Evolutionary conservation across 2,329 filamentous ascomycete genomes (phyloP), one percentile per base, ranked within the genome.

Genomic region (Pyrenophora tritici-repentis): DNA sequence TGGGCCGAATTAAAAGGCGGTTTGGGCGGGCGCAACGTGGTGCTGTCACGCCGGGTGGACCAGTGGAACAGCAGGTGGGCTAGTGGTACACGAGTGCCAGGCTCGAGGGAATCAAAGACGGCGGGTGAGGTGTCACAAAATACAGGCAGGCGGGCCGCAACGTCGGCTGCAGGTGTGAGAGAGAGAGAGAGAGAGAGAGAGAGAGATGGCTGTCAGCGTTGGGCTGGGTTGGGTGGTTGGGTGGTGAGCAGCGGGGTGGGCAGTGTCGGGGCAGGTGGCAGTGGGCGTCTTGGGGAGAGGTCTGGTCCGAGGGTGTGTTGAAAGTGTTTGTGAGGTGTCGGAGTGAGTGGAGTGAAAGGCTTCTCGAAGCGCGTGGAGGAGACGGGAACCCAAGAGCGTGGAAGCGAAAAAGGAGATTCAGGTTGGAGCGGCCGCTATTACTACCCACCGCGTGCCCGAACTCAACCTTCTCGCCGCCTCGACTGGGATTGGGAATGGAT

Each of bases 381-480:
- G 63, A 58, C 63, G 59, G 61, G 63, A 29, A 58, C 63, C 63
- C 65, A 63, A 65, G 60, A 62, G 58, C 61, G 50, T 66, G 64
- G 67, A 67, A 66, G 63, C 64, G 66, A 67, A 67, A 51, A 65
- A 66, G 63, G 63, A 68, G 63, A 66, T 59, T 66, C 64, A 65
- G 62, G 65, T 65, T 64, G 59, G 59, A 53, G 61, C 63, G 65
- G 63, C 62, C 61, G 61, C 64, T 63, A 61, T 67, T 65, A 66
- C 65, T 69, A 67, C 63, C 59, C 59, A 62, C 60, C 50, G 50
- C 55, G 53, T 61, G 61, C 62, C 59, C 60, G 50, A 63, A 60
- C 44, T 58, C 59, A 64, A 61, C 55, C 63, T 62, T 59, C 56
- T 64, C 62, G 61, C 63, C 59, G 61, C 59, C 53, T 58, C 55